Evolutionary conservation across 1,284 basidiomycete species (phyloP).

Genomic region (Leccinum colubrinum): DNA sequence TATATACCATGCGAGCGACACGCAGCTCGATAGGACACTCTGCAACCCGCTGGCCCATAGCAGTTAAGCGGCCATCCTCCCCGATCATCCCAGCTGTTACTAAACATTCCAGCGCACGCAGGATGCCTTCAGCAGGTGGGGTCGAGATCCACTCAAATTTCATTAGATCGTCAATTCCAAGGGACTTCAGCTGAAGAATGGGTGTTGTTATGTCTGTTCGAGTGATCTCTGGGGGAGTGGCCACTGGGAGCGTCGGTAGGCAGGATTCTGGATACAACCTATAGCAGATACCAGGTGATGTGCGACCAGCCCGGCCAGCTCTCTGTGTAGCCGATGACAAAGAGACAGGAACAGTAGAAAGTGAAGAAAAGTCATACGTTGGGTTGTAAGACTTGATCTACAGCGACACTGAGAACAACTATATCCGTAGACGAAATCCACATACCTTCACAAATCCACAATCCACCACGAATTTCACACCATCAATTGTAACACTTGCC

Average conservation of each 20-base stretch:
- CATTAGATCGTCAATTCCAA: conserved; percentile 95
- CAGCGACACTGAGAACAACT: background rate
- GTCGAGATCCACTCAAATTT: conserved; percentile 92
- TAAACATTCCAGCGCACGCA: conserved; percentile 79
- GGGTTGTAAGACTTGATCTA: conserved; percentile 87
- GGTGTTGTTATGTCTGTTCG: conserved; percentile 87
- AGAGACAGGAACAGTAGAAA: conserved; percentile 79
- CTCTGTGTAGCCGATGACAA: conserved; percentile 85
- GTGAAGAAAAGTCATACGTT: conserved; percentile 76
- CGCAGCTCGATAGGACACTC: conserved; percentile 78
- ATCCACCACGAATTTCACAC: conserved; percentile 94
- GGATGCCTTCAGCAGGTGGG: conserved; percentile 84
- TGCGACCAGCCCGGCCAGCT: conserved; percentile 89
- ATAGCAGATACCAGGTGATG: conserved; percentile 88
- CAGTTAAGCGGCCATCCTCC: conserved; percentile 64
- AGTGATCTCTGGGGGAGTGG: conserved; percentile 87
- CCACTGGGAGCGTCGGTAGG: conserved; percentile 57
- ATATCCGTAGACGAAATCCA: background rate
- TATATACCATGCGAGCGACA: conserved; percentile 69
- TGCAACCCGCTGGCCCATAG: conserved; percentile 67
- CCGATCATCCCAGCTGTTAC: conserved; percentile 71
- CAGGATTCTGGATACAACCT: conserved; percentile 80
- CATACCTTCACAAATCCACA: conserved; percentile 90
- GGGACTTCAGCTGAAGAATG: conserved; percentile 89
- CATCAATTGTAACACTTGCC: conserved; percentile 96